phyloP scores from a whole-genome alignment of 1,284 basidiomycete genomes.

The Wolfiporia cocos region DNA sequence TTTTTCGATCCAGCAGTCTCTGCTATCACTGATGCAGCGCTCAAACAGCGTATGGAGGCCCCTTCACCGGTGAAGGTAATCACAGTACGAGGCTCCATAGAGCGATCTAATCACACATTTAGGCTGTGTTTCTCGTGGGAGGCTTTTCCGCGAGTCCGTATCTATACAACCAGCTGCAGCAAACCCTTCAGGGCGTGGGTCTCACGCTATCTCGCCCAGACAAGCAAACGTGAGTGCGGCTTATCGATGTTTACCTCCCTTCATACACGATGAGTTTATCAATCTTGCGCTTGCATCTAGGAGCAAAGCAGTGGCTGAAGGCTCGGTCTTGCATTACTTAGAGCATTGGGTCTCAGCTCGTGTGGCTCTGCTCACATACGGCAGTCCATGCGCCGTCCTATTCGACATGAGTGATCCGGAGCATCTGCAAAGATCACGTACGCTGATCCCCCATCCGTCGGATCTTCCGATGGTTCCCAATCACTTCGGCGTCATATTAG shows the following conservation, averaged over 20 bases:
- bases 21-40: constrained; percentile 27
- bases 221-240: constrained; percentile 30
- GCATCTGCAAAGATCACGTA: too few relatives aligned
- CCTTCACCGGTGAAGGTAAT: not conserved
- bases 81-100: not conserved
- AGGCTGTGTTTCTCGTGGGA: constrained; percentile 34
- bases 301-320: constrained; percentile 29
- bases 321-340: constrained; percentile 29
- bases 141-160: constrained; percentile 34
- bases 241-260: not conserved
- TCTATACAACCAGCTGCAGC: constrained; percentile 25
- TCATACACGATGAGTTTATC: constrained; percentile 25
- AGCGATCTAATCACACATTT: not conserved
- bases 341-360: constrained; percentile 30
- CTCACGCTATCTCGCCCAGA: constrained; percentile 38
- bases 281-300: constrained; percentile 6
- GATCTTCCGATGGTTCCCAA: too few relatives aligned
- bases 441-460: too few relatives aligned
- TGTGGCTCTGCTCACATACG: constrained; percentile 30
- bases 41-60: constrained; percentile 21
- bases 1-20: constrained; percentile 17
- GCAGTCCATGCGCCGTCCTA: constrained; percentile 20
- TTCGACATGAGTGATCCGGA: constrained; percentile 26
- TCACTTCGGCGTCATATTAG: too few relatives aligned
- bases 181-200: constrained; percentile 21